Conservation (phyloP, 164 flowering plant species). For the Vitis labrusca region DNA sequence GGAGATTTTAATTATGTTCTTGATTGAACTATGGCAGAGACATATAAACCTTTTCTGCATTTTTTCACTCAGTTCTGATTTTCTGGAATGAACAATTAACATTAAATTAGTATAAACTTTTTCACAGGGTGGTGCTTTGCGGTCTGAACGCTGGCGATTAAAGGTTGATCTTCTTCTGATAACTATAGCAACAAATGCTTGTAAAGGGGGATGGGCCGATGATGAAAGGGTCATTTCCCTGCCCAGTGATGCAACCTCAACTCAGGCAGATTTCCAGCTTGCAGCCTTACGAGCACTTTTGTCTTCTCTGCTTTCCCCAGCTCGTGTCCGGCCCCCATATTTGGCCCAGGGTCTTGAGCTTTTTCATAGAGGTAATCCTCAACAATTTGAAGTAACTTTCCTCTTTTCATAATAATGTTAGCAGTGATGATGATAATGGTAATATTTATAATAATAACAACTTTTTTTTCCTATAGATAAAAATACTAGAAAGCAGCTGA, state of each 20-base stretch:
- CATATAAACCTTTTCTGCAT: too few relatives aligned
- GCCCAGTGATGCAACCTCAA: slow-evolving; percentile 26
- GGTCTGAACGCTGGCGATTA: slow-evolving; percentile 57
- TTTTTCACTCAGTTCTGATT: too few relatives aligned
- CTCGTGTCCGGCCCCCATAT: slow-evolving; percentile 60
- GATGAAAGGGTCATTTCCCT: slow-evolving; percentile 26
- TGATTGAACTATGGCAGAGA: too few relatives aligned
- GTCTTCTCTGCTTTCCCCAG: slow-evolving; percentile 79
- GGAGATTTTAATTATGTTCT: too few relatives aligned
- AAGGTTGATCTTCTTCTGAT: slow-evolving; percentile 59
- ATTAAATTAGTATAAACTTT: not conserved
- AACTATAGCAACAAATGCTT: slow-evolving; percentile 50
- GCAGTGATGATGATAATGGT: too few relatives aligned
- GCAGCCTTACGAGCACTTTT: slow-evolving; percentile 73
- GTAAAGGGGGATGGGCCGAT: slow-evolving; percentile 48
- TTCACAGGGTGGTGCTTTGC: slow-evolving; percentile 69
- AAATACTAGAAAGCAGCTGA: too few relatives aligned
- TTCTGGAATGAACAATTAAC: too few relatives aligned
- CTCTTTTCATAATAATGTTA: not conserved
- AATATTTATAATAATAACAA: too few relatives aligned
- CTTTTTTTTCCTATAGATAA: too few relatives aligned
- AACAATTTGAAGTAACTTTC: too few relatives aligned
- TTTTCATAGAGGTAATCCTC: slow-evolving; percentile 65
- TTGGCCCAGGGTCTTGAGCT: slow-evolving; percentile 71
- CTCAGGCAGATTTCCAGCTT: slow-evolving; percentile 64